Conservation (phyloP, 2,329 filamentous ascomycete genomes). For the Xylariaceae sp. region DNA sequence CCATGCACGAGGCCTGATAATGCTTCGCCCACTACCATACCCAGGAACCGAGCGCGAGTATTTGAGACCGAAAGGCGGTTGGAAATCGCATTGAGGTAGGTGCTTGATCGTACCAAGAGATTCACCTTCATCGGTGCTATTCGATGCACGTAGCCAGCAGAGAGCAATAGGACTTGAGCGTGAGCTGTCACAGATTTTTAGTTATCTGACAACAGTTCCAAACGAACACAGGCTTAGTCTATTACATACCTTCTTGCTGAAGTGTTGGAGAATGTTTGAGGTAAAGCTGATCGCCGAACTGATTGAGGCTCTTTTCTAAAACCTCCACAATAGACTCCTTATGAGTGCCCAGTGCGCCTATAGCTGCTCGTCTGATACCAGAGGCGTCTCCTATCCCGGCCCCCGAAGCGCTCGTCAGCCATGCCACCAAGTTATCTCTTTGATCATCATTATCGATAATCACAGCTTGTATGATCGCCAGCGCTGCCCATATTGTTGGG, state of each 20-base stretch:
- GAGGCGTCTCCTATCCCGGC: slow-evolving; percentile 63
- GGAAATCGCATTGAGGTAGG: slow-evolving; percentile 76
- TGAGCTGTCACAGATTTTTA: slow-evolving; percentile 56
- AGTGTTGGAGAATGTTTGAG: slow-evolving; percentile 81
- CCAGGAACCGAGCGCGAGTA: slow-evolving; percentile 72
- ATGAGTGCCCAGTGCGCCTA: slow-evolving; percentile 55
- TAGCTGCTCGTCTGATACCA: slow-evolving; percentile 64
- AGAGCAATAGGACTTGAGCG: slow-evolving; percentile 73
- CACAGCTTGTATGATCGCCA: slow-evolving; percentile 53
- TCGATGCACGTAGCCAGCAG: slow-evolving; percentile 72
- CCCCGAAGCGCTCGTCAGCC: slow-evolving; percentile 63
- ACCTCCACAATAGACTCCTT: slow-evolving; percentile 52
- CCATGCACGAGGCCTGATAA: slow-evolving; percentile 64
- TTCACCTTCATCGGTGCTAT: slow-evolving; percentile 63
- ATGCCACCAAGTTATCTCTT: slow-evolving; percentile 57
- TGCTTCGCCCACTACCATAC: slow-evolving; percentile 81
- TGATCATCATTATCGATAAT: slow-evolving; percentile 46
- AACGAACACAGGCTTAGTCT: not conserved
- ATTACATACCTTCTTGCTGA: slow-evolving; percentile 76
- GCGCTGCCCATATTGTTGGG: slow-evolving; percentile 53
- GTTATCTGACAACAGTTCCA: not conserved
- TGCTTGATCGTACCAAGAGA: slow-evolving; percentile 66
- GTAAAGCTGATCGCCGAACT: slow-evolving; percentile 83
- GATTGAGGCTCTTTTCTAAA: slow-evolving; percentile 65
- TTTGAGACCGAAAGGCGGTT: slow-evolving; percentile 81